A percentile compares a stretch with the other conserved stretches of the same genome.
These are phyloP conservation scores for Russula olivacea DNA, from an alignment of 768 basidiomycete genomes.

Conservation along the genomic window DNA sequence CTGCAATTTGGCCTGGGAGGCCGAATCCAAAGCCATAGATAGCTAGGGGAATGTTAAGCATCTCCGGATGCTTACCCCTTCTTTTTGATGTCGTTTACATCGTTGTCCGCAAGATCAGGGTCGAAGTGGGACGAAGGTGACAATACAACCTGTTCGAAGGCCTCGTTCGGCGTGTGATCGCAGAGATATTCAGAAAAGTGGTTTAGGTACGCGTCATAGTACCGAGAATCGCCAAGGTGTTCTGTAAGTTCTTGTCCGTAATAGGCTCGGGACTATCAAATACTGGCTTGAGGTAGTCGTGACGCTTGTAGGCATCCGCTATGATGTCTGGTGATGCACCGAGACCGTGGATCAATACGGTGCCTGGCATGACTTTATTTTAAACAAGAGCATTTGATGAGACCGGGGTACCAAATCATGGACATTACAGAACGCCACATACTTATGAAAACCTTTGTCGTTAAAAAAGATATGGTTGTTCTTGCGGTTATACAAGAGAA, in stretches of 20 bases:
- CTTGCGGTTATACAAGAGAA: constrained; percentile 45
- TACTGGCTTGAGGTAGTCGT: constrained; percentile 38
- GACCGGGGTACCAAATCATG: no score
- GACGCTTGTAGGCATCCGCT: constrained; percentile 38
- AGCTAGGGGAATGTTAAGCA: constrained; percentile 51
- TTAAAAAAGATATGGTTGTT: constrained; percentile 55
- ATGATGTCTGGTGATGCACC: constrained; percentile 45
- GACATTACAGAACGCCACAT: constrained; percentile 15
- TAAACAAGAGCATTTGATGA: neutral
- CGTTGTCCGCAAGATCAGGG: constrained; percentile 24
- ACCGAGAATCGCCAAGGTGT: constrained; percentile 55
- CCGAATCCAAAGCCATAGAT: constrained; percentile 62
- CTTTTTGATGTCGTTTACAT: constrained; percentile 15
- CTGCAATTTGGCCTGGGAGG: constrained; percentile 51
- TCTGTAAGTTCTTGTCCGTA: constrained; percentile 44
- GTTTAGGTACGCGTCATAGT: constrained; percentile 51
- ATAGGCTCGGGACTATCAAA: constrained; percentile 43
- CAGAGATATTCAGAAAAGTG: constrained; percentile 45
- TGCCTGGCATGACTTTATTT: constrained; percentile 52
- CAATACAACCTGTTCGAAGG: constrained; percentile 61
- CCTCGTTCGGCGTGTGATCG: constrained; percentile 38
- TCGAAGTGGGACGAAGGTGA: constrained; percentile 45
- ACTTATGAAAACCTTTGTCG: constrained; percentile 33
- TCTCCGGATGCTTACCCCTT: constrained; percentile 38
- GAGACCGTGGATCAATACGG: constrained; percentile 50